Evolutionary conservation across 2,329 filamentous ascomycete species (phyloP).

Genomic region (Graphilbum sp.): DNA sequence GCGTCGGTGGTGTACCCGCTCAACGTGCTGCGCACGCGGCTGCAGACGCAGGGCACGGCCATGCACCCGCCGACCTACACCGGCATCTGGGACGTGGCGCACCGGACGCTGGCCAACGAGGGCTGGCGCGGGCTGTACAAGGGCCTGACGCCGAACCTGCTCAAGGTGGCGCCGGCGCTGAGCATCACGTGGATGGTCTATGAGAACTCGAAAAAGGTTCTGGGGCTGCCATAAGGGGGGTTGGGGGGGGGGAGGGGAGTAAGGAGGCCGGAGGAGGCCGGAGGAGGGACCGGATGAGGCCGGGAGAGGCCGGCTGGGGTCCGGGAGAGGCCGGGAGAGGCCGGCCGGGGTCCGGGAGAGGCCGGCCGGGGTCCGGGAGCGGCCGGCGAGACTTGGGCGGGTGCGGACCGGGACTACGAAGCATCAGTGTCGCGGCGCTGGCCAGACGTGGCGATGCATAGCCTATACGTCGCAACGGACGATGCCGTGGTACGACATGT

Average conservation of each 20-base stretch:
- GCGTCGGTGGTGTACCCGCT: conserved; percentile 90
- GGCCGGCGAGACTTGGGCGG: no score
- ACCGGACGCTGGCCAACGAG: conserved; percentile 68
- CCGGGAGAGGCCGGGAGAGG: not conserved
- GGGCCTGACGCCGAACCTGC: conserved; percentile 80
- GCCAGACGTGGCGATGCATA: no score
- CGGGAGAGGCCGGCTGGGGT: not conserved
- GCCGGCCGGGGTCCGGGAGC: no score
- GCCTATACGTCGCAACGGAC: no score
- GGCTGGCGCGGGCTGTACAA: conserved; percentile 82
- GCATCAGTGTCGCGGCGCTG: no score
- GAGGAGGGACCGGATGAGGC: not conserved
- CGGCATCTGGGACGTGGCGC: conserved; percentile 77
- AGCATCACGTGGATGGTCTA: conserved; percentile 93
- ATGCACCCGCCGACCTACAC: conserved; percentile 82
- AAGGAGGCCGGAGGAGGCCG: not conserved
- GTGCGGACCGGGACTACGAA: no score
- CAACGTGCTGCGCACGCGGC: conserved; percentile 77
- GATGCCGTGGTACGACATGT: no score
- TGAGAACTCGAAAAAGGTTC: conserved; percentile 67
- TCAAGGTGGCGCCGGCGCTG: conserved; percentile 91
- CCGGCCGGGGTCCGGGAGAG: no score
- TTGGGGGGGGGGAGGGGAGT: not conserved
- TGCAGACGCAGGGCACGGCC: conserved; percentile 90
- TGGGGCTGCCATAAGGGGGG: conserved; percentile 31